Evolutionary conservation across 1,284 basidiomycete species (phyloP).

Genomic region (Ceratobasidium sp.): DNA sequence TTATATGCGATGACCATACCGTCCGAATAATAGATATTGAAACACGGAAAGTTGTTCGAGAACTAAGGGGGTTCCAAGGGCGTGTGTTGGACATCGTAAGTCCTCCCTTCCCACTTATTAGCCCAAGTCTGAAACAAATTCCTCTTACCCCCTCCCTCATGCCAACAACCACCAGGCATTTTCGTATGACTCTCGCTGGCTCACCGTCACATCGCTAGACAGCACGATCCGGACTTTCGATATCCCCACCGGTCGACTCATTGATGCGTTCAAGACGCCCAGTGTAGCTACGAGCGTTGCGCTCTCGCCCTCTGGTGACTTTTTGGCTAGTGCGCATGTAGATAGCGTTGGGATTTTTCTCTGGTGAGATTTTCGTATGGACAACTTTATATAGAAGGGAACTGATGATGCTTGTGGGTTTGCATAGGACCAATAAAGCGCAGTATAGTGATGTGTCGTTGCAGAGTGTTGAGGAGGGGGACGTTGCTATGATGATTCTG

Average conservation of each 20-base stretch:
- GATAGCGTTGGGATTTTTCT: conserved; percentile 94
- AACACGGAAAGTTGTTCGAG: conserved; percentile 86
- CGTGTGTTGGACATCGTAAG: conserved; percentile 85
- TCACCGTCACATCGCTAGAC: conserved; percentile 89
- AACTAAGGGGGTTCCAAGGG: conserved; percentile 82
- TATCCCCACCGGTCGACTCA: conserved; percentile 89
- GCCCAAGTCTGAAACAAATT: too few species aligned
- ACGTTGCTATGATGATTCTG: conserved; percentile 72
- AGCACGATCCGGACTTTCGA: conserved; percentile 96
- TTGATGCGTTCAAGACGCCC: conserved; percentile 92
- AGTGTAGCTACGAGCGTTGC: conserved; percentile 90
- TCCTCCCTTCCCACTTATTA: conserved; percentile 39
- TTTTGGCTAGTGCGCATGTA: conserved; percentile 93
- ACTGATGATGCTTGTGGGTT: neutral
- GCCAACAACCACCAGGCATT: conserved; percentile 68
- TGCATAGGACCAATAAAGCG: conserved; percentile 87
- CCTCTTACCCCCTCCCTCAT: neutral
- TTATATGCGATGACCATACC: conserved; percentile 85
- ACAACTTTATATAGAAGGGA: neutral
- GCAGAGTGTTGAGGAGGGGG: conserved; percentile 75
- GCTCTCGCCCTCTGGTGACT: conserved; percentile 96
- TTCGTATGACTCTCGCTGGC: conserved; percentile 94
- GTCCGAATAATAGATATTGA: conserved; percentile 93
- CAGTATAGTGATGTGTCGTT: conserved; percentile 91
- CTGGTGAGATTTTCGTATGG: conserved; percentile 66